Conservation (phyloP, 805 yeast species). For the Yarrowia sp. region DNA sequence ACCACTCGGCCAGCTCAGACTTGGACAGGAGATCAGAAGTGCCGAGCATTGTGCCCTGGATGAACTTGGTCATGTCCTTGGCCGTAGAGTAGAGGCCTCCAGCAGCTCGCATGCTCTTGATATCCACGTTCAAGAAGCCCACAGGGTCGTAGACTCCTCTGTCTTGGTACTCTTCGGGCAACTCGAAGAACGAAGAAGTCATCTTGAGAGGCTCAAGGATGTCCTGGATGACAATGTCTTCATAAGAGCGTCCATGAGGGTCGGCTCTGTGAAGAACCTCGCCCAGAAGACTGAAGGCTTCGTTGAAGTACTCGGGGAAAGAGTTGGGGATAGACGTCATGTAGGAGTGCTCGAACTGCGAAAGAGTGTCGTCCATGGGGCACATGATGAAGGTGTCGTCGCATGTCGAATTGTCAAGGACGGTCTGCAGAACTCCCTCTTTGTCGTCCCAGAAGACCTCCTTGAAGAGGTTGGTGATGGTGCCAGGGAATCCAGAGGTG, state of each 20-base stretch:
- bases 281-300: neutral
- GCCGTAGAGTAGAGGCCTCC: constrained; percentile 6
- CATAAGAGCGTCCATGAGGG: neutral
- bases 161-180: neutral
- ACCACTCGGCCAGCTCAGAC: constrained; percentile 2
- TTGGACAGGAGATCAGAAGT: neutral
- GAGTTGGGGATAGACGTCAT: constrained; percentile 8
- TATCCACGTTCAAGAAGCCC: neutral
- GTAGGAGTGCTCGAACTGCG: neutral
- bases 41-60: constrained; percentile 13
- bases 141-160: neutral
- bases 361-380: neutral
- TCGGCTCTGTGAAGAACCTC: neutral
- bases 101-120: neutral
- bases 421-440: neutral
- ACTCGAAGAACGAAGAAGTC: neutral
- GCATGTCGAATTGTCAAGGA: neutral
- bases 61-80: neutral
- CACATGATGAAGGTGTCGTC: neutral
- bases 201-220: neutral
- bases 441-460: neutral
- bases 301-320: constrained; percentile 17
- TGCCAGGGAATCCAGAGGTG: constrained; percentile 16
- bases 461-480: neutral
- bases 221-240: neutral